Conservation (phyloP, 1,284 basidiomycete species). For the Tremellales sp. region DNA sequence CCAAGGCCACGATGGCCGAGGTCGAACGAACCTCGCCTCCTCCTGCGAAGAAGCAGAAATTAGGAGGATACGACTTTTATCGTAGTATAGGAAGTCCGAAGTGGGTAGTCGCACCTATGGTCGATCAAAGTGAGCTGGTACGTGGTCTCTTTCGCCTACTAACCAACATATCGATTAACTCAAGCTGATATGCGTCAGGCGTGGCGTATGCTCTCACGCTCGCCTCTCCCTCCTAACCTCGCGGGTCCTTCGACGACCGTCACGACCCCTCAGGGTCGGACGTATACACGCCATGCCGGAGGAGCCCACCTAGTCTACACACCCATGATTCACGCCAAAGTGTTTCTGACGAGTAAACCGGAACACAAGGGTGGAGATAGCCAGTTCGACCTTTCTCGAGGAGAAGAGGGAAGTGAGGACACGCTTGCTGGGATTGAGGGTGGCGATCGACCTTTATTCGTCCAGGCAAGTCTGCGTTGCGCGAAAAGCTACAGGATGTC, state of each 20-base stretch:
- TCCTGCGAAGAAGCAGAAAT: slow-evolving; percentile 50
- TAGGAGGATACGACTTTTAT: slow-evolving; percentile 79
- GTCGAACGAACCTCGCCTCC: neutral
- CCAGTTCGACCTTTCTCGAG: slow-evolving; percentile 64
- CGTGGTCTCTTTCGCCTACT: slow-evolving; percentile 41
- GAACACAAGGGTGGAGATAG: slow-evolving; percentile 47
- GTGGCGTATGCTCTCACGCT: slow-evolving; percentile 82
- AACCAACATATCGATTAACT: neutral
- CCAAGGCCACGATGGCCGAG: neutral
- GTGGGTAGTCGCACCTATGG: slow-evolving; percentile 93
- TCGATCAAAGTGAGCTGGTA: slow-evolving; percentile 93
- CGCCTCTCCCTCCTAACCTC: slow-evolving; percentile 58
- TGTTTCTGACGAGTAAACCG: slow-evolving; percentile 58
- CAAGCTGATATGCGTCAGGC: slow-evolving; percentile 56
- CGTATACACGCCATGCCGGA: slow-evolving; percentile 29
- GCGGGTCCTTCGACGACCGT: slow-evolving; percentile 24
- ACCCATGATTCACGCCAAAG: slow-evolving; percentile 96
- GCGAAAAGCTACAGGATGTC: neutral
- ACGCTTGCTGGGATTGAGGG: slow-evolving; percentile 40
- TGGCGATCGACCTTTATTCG: slow-evolving; percentile 76
- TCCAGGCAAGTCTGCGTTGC: slow-evolving; percentile 56
- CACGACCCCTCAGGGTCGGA: slow-evolving; percentile 14
- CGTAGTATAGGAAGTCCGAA: slow-evolving; percentile 75
- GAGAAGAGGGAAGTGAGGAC: slow-evolving; percentile 45
- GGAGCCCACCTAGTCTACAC: slow-evolving; percentile 74